Percentiles rank a stretch among this genome's conserved stretches.
phyloP scores from a whole-genome alignment of 768 basidiomycete species.

The Antrodiella citrinella region DNA sequence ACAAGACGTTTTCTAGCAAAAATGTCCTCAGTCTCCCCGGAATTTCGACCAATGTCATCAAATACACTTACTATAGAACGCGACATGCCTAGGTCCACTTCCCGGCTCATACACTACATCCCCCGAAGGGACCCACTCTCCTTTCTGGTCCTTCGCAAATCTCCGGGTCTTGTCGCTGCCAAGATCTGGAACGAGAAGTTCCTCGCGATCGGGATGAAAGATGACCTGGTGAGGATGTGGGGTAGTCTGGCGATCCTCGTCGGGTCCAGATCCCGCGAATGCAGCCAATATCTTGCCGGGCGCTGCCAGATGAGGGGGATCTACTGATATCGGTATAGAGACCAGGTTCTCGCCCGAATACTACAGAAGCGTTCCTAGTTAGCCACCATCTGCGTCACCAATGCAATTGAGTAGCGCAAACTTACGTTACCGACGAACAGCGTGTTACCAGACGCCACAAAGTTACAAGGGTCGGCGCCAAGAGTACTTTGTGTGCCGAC shows the following conservation, averaged over 20 bases:
- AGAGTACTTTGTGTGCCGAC: conserved; percentile 43
- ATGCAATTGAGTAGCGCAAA: too few relatives aligned
- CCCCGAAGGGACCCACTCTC: conserved; percentile 41
- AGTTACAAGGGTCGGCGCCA: conserved; percentile 57
- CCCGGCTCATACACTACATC: conserved; percentile 44
- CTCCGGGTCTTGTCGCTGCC: conserved; percentile 64
- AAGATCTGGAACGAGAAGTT: conserved; percentile 68
- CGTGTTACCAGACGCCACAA: conserved; percentile 48
- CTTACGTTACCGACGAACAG: conserved; percentile 69
- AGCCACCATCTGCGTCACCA: too few relatives aligned
- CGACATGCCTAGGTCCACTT: conserved; percentile 66
- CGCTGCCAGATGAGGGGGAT: conserved; percentile 35
- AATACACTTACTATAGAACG: conserved; percentile 44
- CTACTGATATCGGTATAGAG: conserved; percentile 45
- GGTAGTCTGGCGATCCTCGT: conserved; percentile 55
- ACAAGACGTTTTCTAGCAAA: conserved; percentile 48
- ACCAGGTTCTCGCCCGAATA: conserved; percentile 61
- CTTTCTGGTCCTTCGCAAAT: conserved; percentile 34
- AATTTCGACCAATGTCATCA: background rate
- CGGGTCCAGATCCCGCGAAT: conserved; percentile 53
- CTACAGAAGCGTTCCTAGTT: conserved; percentile 27
- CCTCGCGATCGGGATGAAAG: conserved; percentile 38
- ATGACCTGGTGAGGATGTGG: conserved; percentile 76
- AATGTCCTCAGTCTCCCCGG: background rate
- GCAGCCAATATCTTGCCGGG: conserved; percentile 27